Conservation (phyloP, 2,329 filamentous ascomycete genomes). For the Nannizziopsis barbatae region DNA sequence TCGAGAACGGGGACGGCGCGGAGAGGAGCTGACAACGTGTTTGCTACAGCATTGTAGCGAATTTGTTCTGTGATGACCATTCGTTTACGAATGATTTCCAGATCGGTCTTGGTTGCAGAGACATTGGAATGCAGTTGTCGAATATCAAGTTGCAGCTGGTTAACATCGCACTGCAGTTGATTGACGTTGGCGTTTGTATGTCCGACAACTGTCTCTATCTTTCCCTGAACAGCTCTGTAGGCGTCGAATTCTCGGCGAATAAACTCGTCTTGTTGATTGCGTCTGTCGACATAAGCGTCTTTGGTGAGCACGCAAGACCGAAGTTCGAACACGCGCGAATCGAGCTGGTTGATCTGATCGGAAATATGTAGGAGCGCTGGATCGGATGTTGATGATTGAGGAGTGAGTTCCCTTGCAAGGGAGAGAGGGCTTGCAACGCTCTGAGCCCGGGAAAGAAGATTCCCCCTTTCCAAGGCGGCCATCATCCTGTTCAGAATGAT, state of each 20-base stretch:
- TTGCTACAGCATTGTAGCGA: conserved; percentile 32
- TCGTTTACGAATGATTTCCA: conserved; percentile 14
- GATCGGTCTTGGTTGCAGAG: conserved; percentile 27
- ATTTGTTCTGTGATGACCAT: conserved; percentile 30
- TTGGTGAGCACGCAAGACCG: conserved; percentile 30
- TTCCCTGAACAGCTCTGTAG: conserved; percentile 25
- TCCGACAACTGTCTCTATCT: conserved; percentile 28
- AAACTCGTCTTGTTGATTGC: conserved; percentile 31
- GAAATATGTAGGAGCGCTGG: conserved; percentile 28
- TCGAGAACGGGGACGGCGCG: conserved; percentile 28
- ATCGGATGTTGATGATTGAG: conserved; percentile 25
- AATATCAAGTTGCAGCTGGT: conserved; percentile 28
- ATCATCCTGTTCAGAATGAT: conserved; percentile 6
- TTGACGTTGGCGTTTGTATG: conserved; percentile 20
- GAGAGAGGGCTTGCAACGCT: conserved; percentile 31
- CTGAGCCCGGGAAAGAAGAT: conserved; percentile 28
- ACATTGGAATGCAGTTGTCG: conserved; percentile 27
- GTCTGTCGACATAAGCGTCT: conserved; percentile 30
- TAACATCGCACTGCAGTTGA: conserved; percentile 29
- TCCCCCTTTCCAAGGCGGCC: conserved; percentile 25
- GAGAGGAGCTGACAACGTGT: conserved; percentile 30
- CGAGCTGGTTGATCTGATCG: conserved; percentile 31
- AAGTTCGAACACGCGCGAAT: conserved; percentile 30
- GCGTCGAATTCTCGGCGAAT: conserved; percentile 31
- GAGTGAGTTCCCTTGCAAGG: conserved; percentile 26